A percentile compares a stretch with the other conserved stretches of the same genome.
Evolutionary conservation across 208 protist species (phyloP).

Genomic region (Leptomonas pyrrhocoris): DNA sequence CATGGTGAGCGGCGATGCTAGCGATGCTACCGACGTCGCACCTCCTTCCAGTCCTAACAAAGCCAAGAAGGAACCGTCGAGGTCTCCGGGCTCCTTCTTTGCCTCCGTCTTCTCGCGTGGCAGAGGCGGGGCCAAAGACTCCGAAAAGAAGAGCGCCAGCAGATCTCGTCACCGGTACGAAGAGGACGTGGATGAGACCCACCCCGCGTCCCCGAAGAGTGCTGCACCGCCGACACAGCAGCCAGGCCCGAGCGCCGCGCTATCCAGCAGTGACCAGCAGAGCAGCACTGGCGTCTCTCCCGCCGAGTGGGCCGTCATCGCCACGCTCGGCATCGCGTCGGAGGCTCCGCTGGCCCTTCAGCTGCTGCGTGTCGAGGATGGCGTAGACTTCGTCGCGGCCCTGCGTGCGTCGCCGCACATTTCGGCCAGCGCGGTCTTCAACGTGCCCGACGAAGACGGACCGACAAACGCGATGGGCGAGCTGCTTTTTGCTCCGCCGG

Average conservation of each 20-base stretch:
- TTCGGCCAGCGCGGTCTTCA: constrained; percentile 16
- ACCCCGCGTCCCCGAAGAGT: background rate
- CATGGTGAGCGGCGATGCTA: constrained; percentile 10
- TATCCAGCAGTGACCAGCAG: background rate
- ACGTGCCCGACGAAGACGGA: constrained; percentile 10
- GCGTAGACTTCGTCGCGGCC: constrained; percentile 23
- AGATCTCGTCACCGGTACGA: background rate
- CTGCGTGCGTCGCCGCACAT: constrained; percentile 16
- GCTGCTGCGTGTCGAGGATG: constrained; percentile 25
- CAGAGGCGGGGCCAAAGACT: background rate
- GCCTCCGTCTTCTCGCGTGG: constrained; percentile 13
- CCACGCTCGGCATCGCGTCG: constrained; percentile 27
- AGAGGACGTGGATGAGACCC: constrained; percentile 15
- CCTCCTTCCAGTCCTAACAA: background rate
- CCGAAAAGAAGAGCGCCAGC: background rate
- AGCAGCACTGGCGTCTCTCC: background rate
- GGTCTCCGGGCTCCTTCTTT: constrained; percentile 6
- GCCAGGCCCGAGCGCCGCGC: background rate
- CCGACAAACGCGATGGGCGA: constrained; percentile 15
- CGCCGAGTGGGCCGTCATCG: constrained; percentile 15
- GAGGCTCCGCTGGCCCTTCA: constrained; percentile 40
- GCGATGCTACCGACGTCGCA: background rate
- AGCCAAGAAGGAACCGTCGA: background rate
- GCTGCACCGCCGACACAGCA: background rate
- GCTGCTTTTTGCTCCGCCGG: constrained; percentile 7